Evolutionary conservation across 2,329 filamentous ascomycete genomes (phyloP), one percentile per base, ranked within the genome.

Genomic region (Cladobotryum mycophilum): DNA sequence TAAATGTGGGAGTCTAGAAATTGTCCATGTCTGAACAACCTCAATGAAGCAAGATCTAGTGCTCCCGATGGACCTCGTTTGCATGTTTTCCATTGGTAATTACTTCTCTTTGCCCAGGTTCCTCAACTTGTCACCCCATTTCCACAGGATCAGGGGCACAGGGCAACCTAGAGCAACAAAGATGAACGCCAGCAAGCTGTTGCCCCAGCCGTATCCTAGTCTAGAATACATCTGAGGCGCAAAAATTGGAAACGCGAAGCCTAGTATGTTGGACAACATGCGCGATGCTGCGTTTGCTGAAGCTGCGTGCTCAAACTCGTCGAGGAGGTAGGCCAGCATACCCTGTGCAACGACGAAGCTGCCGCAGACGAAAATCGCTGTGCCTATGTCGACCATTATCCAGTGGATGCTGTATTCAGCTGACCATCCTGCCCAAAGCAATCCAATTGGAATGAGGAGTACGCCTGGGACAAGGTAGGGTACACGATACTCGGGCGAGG

Each of bases 351-450:
- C 65, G 9, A 77, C 70, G 42, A 80, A 74, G 56, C 74, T 76
- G 1, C 79, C 79, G 4, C 72, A 66, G 0, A 74, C 74, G 52
- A 83, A 76, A n/a, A 81, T 68, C 0, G 66, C 63, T 2, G 75
- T 75, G 2, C 80, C 80, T 20, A 83, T 70, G 43, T 84, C 80
- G 0, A 80, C 78, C 5, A 80, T 70, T 17, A 82, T 75, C 76
- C 77, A 85, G 57, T 77, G 74, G 0, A 70, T 65, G 1, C 70
- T 60, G 33, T 72, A 67, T 45, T 82, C 68, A 0, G 79, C 79
- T 0, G 68, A 55, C 72, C 72, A 75, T 1, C 66, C 72, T 51
- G 72, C 75, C 8, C 64, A 41, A 14, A 75, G 58, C 1, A 74
- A 48, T 0, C 71, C 70, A 69, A 69, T 2, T 73, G 54, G 5